phyloP scores from a whole-genome alignment of 805 yeast genomes.

The Metschnikowia cerradonensis region DNA sequence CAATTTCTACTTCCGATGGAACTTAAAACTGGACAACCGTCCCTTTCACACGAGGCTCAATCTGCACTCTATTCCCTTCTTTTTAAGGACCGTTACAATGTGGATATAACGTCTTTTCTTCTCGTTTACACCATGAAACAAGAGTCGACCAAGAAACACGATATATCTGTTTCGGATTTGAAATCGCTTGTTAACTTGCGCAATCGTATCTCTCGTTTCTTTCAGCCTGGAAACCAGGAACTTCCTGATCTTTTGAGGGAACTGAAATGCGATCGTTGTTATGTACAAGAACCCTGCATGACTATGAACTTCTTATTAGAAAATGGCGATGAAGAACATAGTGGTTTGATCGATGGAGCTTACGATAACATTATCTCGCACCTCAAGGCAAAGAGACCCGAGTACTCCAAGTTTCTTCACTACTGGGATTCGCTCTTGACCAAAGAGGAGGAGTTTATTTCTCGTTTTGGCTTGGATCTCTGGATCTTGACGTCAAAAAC shows the following conservation, averaged over 20 bases:
- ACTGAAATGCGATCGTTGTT: conserved; percentile 61
- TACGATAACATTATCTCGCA: conserved; percentile 51
- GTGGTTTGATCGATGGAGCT: conserved; percentile 48
- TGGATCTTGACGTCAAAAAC: conserved; percentile 59
- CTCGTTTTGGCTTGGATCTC: conserved; percentile 54
- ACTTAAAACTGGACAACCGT: conserved; percentile 76
- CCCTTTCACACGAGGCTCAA: conserved; percentile 77
- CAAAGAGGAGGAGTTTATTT: conserved; percentile 63
- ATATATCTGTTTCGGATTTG: conserved; percentile 52
- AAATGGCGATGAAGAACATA: conserved; percentile 49
- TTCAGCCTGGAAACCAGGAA: conserved; percentile 46
- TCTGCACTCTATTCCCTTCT: conserved; percentile 76
- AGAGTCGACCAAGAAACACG: conserved; percentile 51
- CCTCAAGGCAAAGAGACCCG: conserved; percentile 30
- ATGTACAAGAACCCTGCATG: conserved; percentile 57
- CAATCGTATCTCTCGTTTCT: conserved; percentile 59
- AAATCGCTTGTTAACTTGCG: conserved; percentile 67
- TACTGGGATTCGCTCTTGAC: conserved; percentile 74
- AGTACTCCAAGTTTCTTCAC: conserved; percentile 53
- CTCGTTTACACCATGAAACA: conserved; percentile 66
- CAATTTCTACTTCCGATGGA: conserved; percentile 73
- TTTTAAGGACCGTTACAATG: conserved; percentile 72
- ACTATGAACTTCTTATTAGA: conserved; percentile 57
- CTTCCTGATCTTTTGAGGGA: conserved; percentile 53
- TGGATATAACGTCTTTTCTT: conserved; percentile 60